Evolutionary conservation across 2,329 filamentous ascomycete genomes (phyloP).

Genomic region (Calonectria montana): DNA sequence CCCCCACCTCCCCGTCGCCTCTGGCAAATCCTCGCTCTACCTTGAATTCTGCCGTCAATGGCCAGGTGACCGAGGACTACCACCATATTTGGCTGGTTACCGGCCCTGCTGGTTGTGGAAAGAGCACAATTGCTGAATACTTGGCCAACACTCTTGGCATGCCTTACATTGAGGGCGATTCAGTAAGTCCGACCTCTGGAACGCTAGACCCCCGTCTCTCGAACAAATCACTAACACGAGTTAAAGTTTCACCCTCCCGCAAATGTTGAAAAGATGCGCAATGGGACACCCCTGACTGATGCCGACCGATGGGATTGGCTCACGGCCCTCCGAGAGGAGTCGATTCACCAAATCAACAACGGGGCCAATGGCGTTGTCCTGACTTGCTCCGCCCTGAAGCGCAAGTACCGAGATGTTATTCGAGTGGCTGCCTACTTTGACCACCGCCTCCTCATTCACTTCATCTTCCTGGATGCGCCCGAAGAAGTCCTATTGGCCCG

Average conservation of each 20-base stretch:
- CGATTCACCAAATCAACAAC: constrained; percentile 64
- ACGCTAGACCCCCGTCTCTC: background rate
- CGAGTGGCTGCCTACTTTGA: constrained; percentile 82
- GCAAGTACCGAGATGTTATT: constrained; percentile 95
- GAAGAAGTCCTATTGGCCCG: constrained; percentile 81
- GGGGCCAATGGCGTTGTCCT: constrained; percentile 84
- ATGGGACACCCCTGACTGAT: constrained; percentile 86
- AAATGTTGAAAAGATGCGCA: constrained; percentile 92
- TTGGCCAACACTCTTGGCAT: constrained; percentile 71
- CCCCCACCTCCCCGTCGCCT: constrained; percentile 30
- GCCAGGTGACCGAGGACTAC: constrained; percentile 46
- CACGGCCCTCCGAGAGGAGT: constrained; percentile 77
- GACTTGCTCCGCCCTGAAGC: constrained; percentile 95
- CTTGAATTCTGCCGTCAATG: constrained; percentile 46
- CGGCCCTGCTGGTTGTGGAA: constrained; percentile 82
- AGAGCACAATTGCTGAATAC: constrained; percentile 78
- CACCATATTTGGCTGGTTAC: constrained; percentile 86
- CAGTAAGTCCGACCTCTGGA: constrained; percentile 63
- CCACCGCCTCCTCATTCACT: constrained; percentile 82
- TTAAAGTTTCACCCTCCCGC: constrained; percentile 77
- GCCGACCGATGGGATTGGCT: constrained; percentile 99
- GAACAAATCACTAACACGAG: constrained; percentile 39
- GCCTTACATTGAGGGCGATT: constrained; percentile 82
- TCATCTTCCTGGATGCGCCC: constrained; percentile 87
- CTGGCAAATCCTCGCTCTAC: constrained; percentile 37